These are phyloP conservation scores for Ceratocystiopsis sp. DNA, from an alignment of 2,329 filamentous ascomycete genomes.

Conservation along the genomic window DNA sequence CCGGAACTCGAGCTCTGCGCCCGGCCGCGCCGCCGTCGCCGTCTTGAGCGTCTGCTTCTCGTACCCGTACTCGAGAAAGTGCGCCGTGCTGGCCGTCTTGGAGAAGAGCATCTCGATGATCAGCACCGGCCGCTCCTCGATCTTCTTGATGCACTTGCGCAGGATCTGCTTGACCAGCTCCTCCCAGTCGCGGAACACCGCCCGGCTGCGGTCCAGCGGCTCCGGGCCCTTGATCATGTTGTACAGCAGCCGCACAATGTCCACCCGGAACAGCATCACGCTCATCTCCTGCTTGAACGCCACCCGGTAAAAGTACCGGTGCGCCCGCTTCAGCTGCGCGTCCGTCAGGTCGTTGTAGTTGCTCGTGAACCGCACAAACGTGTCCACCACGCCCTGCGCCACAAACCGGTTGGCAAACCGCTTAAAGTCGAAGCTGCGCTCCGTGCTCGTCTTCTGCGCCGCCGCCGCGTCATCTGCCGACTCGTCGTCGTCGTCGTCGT, in stretches of 20 bases:
- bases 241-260: constrained; percentile 77
- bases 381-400: constrained; percentile 72
- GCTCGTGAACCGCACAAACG: constrained; percentile 63
- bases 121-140: constrained; percentile 70
- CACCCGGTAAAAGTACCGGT: constrained; percentile 85
- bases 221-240: constrained; percentile 83
- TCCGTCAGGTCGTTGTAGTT: constrained; percentile 68
- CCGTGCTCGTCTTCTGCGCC: constrained; percentile 54
- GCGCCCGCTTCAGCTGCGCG: constrained; percentile 73
- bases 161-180: constrained; percentile 75
- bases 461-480: constrained; percentile 54
- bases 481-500: constrained; percentile 45
- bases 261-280: constrained; percentile 75
- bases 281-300: constrained; percentile 90
- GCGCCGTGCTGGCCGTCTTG: constrained; percentile 68
- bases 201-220: constrained; percentile 47
- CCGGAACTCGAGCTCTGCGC: constrained; percentile 71
- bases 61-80: constrained; percentile 80
- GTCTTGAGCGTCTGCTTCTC: constrained; percentile 54
- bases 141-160: constrained; percentile 63
- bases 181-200: constrained; percentile 77
- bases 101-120: constrained; percentile 89
- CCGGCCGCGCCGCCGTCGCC: constrained; percentile 42
- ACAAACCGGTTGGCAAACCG: constrained; percentile 68
- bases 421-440: constrained; percentile 88